Evolutionary conservation across 192 early-diverging fungal species (phyloP), one percentile per base, ranked within the genome.

Genomic region (Gamsiella multidivaricata): DNA sequence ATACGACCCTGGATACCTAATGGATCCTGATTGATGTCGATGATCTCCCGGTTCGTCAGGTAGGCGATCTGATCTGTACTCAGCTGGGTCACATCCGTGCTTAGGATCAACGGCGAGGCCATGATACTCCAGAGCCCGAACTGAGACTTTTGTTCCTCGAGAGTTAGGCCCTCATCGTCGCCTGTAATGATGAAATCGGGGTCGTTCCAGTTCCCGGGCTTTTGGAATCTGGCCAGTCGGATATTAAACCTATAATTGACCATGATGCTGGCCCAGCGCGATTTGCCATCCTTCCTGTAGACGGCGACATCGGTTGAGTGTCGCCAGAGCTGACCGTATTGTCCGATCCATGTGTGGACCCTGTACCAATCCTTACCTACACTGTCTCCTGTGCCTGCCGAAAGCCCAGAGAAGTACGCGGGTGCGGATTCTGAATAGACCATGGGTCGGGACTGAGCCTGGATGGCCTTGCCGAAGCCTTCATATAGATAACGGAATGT

Each of bases 21-120:
- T 10, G 80, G 52, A 61, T 91, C 89, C 73, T 91, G 89, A 47
- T 88, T 88, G 53, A 91, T 62, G 8, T 80, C 84, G 59, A 91
- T 88, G 25, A 89, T 78, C 22, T 89, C 84, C 12, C 43, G 32
- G 65, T 88, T 84, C 12, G 46, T 53, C 1, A 88, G n/a, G 37
- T 86, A 86, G 22, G 47, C 47, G n/a, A 76, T 46, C 28, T 69
- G 62, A 2, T 82, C 60, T 0, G 0, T 3, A 11, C 61, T 60
- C 50, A 82, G 41, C 31, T 79, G 70, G 53, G 64, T 69, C 23
- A 89, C 78, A 65, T 87, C 81, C 63, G 81, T 84, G 39, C 88
- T 88, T 34, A 91, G 76, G 56, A 91, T 83, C 31, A 91, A 61
- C 3, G 89, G 89, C 12, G 80, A 54, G 54, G 88, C 89, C 70